A percentile compares a stretch with the other conserved stretches of the same genome.
phyloP scores from a whole-genome alignment of 169 alveolate genomes.

The Ichthyophthirius multifiliis region DNA sequence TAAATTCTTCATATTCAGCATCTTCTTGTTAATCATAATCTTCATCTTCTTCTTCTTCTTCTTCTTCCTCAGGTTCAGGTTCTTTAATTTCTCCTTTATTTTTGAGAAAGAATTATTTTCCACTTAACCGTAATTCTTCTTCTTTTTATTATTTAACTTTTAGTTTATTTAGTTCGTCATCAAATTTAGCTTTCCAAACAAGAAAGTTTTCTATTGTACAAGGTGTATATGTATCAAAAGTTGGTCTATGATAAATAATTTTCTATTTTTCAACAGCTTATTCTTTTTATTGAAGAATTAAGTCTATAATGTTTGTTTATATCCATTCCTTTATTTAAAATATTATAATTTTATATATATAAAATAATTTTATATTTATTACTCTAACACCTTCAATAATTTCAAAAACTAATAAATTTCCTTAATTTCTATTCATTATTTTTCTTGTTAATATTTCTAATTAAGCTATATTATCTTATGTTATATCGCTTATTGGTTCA shows the following conservation, averaged over 20 bases:
- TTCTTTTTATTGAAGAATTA: neutral
- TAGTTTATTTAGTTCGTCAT: neutral
- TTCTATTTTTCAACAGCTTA: neutral
- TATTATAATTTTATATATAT: neutral
- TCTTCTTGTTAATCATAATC: neutral
- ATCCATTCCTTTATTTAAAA: conserved; percentile 5
- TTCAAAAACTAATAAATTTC: neutral
- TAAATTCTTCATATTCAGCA: neutral
- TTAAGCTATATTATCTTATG: conserved; percentile 11
- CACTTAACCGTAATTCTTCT: neutral
- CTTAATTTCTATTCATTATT: neutral
- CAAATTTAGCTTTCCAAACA: conserved; percentile 8
- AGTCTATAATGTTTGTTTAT: neutral
- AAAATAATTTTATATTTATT: neutral
- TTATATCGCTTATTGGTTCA: neutral
- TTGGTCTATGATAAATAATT: conserved; percentile 1
- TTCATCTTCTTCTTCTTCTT: neutral
- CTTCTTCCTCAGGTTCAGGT: neutral
- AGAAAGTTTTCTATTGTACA: neutral
- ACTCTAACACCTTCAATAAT: conserved; percentile 4
- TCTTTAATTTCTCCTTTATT: neutral
- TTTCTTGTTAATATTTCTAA: neutral
- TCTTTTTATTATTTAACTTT: neutral
- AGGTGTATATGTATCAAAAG: conserved; percentile 14
- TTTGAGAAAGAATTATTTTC: neutral